Conservation (phyloP, 1,139 yeast genomes). For the Hyphopichia burtonii region DNA sequence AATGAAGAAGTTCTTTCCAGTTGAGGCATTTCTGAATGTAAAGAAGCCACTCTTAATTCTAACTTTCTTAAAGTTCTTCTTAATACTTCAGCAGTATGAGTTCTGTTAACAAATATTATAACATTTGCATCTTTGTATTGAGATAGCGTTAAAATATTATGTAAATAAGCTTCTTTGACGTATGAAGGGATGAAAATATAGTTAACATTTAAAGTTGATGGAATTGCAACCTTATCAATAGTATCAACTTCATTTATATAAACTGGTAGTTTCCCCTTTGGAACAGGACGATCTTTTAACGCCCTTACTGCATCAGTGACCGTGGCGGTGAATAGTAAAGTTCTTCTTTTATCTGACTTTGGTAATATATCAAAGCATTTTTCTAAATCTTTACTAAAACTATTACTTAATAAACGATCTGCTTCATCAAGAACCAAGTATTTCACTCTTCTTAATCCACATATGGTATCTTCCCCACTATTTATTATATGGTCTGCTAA, state of each 20-base stretch:
- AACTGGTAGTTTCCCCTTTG: slow-evolving; percentile 62
- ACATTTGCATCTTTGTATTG: slow-evolving; percentile 66
- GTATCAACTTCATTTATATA: slow-evolving; percentile 82
- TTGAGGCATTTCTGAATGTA: slow-evolving; percentile 96
- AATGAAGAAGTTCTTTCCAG: slow-evolving; percentile 84
- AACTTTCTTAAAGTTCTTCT: slow-evolving; percentile 71
- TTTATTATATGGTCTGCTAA: slow-evolving; percentile 87
- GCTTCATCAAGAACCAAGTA: slow-evolving; percentile 95
- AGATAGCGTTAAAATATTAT: slow-evolving; percentile 61
- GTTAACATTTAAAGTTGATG: slow-evolving; percentile 62
- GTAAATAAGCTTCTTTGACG: slow-evolving; percentile 87
- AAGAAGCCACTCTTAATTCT: slow-evolving; percentile 79
- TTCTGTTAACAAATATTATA: slow-evolving; percentile 87
- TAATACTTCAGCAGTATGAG: slow-evolving; percentile 83
- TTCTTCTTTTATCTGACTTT: slow-evolving; percentile 69
- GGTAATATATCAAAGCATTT: slow-evolving; percentile 76
- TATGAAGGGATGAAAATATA: slow-evolving; percentile 70
- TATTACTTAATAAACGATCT: slow-evolving; percentile 80
- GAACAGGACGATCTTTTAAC: slow-evolving; percentile 65
- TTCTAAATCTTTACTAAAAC: slow-evolving; percentile 77
- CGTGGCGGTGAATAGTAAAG: slow-evolving; percentile 91
- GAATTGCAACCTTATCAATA: slow-evolving; percentile 72
- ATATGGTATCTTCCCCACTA: slow-evolving; percentile 85
- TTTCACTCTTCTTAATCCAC: slow-evolving; percentile 74
- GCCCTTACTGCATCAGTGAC: slow-evolving; percentile 89